A percentile compares a stretch with the other conserved stretches of the same genome.
phyloP scores from a whole-genome alignment of 139 green algal genomes.

The Chlamydomonas urium region DNA sequence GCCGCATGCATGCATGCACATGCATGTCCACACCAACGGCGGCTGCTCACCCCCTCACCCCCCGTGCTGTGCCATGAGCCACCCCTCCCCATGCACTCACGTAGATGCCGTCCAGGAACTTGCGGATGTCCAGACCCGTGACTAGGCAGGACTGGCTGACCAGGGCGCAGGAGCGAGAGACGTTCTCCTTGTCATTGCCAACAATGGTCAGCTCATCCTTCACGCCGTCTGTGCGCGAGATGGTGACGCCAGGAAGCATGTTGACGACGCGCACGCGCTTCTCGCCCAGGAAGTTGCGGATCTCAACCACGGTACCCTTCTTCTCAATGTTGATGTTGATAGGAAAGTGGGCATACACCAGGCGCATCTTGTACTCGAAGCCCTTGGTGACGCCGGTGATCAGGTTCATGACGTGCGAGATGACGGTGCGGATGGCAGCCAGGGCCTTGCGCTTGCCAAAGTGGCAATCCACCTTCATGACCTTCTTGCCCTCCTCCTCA shows the following conservation, averaged over 20 bases:
- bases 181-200: slow-evolving; percentile 96
- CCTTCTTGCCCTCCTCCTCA: slow-evolving; percentile 72
- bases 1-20: not conserved
- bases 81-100: slow-evolving; percentile 35
- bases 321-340: slow-evolving; percentile 97
- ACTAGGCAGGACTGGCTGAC: slow-evolving; percentile 85
- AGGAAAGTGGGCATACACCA: slow-evolving; percentile 99
- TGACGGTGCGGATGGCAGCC: slow-evolving; percentile 84
- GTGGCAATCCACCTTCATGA: slow-evolving; percentile 76
- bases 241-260: slow-evolving; percentile 87
- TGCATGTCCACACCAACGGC: not conserved
- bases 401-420: slow-evolving; percentile 87
- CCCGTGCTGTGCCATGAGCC: not conserved
- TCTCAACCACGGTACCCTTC: slow-evolving; percentile 74
- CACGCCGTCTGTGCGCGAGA: slow-evolving; percentile 71
- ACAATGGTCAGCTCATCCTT: slow-evolving; percentile 97
- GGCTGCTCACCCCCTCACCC: not conserved
- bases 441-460: slow-evolving; percentile 90
- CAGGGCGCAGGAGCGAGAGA: slow-evolving; percentile 78
- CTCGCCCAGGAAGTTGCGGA: slow-evolving; percentile 99
- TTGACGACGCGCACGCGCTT: slow-evolving; percentile 91
- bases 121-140: slow-evolving; percentile 95
- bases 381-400: slow-evolving; percentile 75
- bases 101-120: slow-evolving; percentile 99
- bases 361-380: slow-evolving; percentile 97